Percentiles rank a stretch among this genome's conserved stretches.
phyloP scores from a whole-genome alignment of 2,329 filamentous ascomycete genomes.

The Sporothrix protearum region DNA sequence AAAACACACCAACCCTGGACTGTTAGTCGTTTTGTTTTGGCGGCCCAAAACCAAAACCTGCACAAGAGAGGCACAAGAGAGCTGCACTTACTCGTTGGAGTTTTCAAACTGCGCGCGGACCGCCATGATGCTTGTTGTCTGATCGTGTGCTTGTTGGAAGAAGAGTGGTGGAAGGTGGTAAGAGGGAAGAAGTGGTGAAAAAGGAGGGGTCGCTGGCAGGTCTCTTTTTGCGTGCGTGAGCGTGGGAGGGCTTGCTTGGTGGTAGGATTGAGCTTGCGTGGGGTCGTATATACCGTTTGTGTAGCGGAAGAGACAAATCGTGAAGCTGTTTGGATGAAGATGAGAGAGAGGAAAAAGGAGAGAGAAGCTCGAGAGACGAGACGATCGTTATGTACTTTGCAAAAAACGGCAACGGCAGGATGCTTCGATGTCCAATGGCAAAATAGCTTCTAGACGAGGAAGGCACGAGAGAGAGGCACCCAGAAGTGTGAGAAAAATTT shows the following conservation, averaged over 20 bases:
- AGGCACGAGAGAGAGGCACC: conserved; percentile 7
- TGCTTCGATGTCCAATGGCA: conserved; percentile 5
- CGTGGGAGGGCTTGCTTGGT: not conserved
- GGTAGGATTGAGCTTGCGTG: conserved; percentile 1
- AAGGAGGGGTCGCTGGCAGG: conserved; percentile 11
- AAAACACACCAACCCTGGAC: conserved; percentile 85
- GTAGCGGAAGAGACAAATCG: not conserved
- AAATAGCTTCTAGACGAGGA: conserved; percentile 12
- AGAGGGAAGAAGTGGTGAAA: not conserved
- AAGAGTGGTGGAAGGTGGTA: not conserved
- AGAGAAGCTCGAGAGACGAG: not conserved
- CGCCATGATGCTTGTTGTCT: conserved; percentile 50
- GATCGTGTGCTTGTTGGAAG: not conserved
- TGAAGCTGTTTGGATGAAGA: not conserved
- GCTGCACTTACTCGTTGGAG: conserved; percentile 72
- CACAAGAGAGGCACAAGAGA: too few species aligned
- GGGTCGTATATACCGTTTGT: not conserved
- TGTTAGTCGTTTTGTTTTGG: conserved; percentile 4
- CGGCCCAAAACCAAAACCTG: too few species aligned
- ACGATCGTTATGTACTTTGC: conserved; percentile 10
- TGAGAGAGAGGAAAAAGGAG: not conserved
- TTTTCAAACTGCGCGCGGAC: conserved; percentile 79
- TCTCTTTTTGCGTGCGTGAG: not conserved
- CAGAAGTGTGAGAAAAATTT: conserved; percentile 12
- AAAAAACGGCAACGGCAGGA: not conserved